Evolutionary conservation across 805 yeast genomes (phyloP).

Genomic region (Wickerhamiella sergipiensis): DNA sequence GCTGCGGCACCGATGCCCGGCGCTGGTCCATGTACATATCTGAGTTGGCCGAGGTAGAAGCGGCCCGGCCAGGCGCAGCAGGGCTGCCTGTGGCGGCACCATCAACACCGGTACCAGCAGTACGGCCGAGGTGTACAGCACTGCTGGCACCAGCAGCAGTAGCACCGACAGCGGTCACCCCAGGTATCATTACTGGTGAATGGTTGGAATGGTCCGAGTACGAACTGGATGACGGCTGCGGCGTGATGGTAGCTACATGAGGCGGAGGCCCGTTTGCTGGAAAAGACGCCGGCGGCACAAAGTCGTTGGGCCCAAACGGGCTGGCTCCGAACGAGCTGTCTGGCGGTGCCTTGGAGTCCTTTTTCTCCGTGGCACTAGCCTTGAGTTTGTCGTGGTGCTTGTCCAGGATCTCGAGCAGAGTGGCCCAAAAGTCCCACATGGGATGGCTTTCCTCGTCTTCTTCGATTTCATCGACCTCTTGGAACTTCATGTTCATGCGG

Average conservation of each 20-base stretch:
- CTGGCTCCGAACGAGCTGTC: neutral
- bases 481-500: neutral
- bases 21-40: neutral
- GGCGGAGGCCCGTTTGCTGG: too few relatives aligned
- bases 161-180: too few relatives aligned
- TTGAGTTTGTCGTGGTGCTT: neutral
- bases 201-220: too few relatives aligned
- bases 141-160: too few relatives aligned
- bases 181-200: neutral
- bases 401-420: neutral
- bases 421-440: neutral
- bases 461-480: neutral
- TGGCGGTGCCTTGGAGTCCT: neutral
- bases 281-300: neutral
- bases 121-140: too few relatives aligned
- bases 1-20: neutral
- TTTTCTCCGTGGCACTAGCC: neutral
- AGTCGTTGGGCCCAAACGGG: neutral
- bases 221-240: too few relatives aligned
- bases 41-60: too few relatives aligned
- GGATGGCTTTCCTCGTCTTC: neutral
- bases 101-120: too few relatives aligned
- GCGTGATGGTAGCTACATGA: too few relatives aligned
- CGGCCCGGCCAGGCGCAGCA: too few relatives aligned
- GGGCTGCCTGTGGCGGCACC: too few relatives aligned